phyloP scores from a whole-genome alignment of 2,329 filamentous ascomycete genomes.

The Pseudogymnoascus sp. region DNA sequence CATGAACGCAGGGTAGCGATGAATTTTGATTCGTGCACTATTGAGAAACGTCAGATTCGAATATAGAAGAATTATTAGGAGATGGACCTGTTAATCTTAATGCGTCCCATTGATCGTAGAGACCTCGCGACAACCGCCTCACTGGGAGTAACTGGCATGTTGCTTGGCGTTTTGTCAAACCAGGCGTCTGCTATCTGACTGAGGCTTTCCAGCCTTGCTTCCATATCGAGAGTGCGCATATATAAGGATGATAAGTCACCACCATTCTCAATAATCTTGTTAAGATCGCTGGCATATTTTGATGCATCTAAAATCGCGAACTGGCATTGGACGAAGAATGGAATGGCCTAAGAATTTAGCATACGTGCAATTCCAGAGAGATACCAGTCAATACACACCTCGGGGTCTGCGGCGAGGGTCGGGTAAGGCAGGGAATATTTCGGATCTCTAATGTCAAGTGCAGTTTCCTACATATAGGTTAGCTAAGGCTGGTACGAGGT shows the following conservation, averaged over 20 bases:
- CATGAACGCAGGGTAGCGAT: slow-evolving; percentile 44
- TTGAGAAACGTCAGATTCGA: not conserved
- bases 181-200: slow-evolving; percentile 32
- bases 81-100: slow-evolving; percentile 42
- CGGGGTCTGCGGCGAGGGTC: slow-evolving; percentile 34
- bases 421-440: slow-evolving; percentile 40
- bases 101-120: slow-evolving; percentile 39
- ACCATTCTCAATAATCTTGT: slow-evolving; percentile 33
- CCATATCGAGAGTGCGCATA: slow-evolving; percentile 35
- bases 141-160: slow-evolving; percentile 31
- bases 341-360: slow-evolving; percentile 30
- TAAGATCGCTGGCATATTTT: slow-evolving; percentile 41
- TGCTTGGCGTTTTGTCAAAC: slow-evolving; percentile 29
- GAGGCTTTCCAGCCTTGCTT: slow-evolving; percentile 33
- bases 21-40: slow-evolving; percentile 44
- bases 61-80: not conserved
- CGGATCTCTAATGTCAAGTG: slow-evolving; percentile 36
- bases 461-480: slow-evolving; percentile 31
- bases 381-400: slow-evolving; percentile 25
- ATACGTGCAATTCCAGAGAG: slow-evolving; percentile 14
- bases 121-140: slow-evolving; percentile 38
- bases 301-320: slow-evolving; percentile 41
- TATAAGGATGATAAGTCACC: slow-evolving; percentile 35
- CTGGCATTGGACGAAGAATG: slow-evolving; percentile 39
- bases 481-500: not conserved